These are phyloP conservation scores for Starmera quercuum DNA, from an alignment of 805 yeast genomes.

Conservation along the genomic window DNA sequence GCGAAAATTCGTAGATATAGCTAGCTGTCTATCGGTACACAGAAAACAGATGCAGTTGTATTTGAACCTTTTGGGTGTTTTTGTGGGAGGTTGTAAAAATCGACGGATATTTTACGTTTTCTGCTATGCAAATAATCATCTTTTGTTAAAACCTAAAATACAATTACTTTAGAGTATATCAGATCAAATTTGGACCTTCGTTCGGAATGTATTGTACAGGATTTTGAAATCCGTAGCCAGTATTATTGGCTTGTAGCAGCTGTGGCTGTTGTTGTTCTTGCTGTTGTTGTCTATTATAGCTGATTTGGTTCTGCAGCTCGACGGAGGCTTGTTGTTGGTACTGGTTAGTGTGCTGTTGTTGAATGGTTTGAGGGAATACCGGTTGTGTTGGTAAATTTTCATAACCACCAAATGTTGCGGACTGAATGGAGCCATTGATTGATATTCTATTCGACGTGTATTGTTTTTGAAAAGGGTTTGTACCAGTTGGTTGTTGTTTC, in stretches of 20 bases:
- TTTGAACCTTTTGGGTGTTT: neutral
- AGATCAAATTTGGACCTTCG: neutral
- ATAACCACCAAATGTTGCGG: slow-evolving; percentile 68
- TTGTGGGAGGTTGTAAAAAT: too few relatives aligned
- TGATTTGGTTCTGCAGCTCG: slow-evolving; percentile 23
- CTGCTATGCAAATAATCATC: too few relatives aligned
- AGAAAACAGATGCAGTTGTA: neutral
- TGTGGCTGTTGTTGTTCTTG: slow-evolving; percentile 20
- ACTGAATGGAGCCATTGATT: slow-evolving; percentile 20
- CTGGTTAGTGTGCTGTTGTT: slow-evolving; percentile 27
- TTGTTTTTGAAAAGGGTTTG: slow-evolving; percentile 10
- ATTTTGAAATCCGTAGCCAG: neutral
- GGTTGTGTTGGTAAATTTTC: slow-evolving; percentile 59
- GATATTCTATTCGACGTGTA: slow-evolving; percentile 24
- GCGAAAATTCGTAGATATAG: neutral
- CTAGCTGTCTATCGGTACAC: neutral
- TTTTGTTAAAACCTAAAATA: neutral
- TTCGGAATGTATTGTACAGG: neutral
- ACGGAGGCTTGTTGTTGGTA: slow-evolving; percentile 30
- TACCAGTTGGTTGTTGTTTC: slow-evolving; percentile 2
- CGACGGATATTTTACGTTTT: too few relatives aligned
- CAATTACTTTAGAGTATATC: too few relatives aligned
- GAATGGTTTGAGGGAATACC: slow-evolving; percentile 61
- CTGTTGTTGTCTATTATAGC: slow-evolving; percentile 15
- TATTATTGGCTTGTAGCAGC: slow-evolving; percentile 11